Base-by-base conservation (phyloP, 176 grass and related monocot species). In the Lolium rigidum region DNA sequence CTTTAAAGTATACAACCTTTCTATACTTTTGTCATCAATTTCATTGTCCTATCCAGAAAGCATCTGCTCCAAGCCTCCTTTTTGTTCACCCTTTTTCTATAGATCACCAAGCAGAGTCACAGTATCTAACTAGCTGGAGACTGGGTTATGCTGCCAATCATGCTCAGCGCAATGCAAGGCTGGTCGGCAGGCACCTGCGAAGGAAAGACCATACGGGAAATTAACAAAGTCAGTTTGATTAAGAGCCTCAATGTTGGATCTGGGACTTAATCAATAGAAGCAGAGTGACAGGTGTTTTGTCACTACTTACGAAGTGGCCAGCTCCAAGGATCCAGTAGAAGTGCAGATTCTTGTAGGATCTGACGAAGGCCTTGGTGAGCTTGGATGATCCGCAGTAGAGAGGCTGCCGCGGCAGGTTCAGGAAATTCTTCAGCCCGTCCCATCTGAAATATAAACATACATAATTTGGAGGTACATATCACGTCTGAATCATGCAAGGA, bases 91-190 rank as follows among this genome's bases (percentile, higher is more conserved):
- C 63, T 35, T 35, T 37, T 50, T 76, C 24, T 35, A 10, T 28
- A 55, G 49, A 55, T 76, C 74, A 55, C 74, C 35, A 15, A 31
- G 73, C 14, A 55, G 74, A 28, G 15, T 37, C 25, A 16, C 35
- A 66, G 26, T 26, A 18, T 50, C 72, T 63, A 89, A 54, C 66
- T 66, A 25, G 90, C 92, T 17, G 86, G 92, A 58, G 94, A 92
- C 11, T 92, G 83, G 63, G 88, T 94, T 38, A 91, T 94, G 80
- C 74, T 77, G 20, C 82, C 25, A 44, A 97, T 75, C 87, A 94
- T 88, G 61, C 74, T 86, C n/a, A 92, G 70, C 16, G 92, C 86
- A 21, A 94, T 90, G 65, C 92, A 97, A 21, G 90, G 92, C 75
- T 93, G 88, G 73, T 94, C 90, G 46, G 76, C 83, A 51, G 92